Evolutionary conservation across 441 rosid genomes (phyloP), one percentile per base, ranked within the genome.

Genomic region (Gossypium davidsonii): DNA sequence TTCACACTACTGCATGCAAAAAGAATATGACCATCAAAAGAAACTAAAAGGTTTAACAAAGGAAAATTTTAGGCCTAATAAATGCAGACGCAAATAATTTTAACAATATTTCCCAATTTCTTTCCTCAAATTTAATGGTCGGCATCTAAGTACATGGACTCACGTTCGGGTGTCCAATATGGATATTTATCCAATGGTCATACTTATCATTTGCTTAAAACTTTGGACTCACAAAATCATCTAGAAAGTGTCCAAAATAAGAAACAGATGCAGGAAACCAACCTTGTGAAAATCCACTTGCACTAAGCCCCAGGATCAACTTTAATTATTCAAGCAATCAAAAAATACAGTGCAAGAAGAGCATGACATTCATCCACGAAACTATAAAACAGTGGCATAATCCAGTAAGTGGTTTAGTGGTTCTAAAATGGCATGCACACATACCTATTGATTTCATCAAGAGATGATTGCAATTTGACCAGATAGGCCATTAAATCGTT

Each of bases 401-500:
- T 61, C 18, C n/a, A 51, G 8, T 31, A 18, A 78, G 44, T 52
- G 25, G 46, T 28, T 51, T 1, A 61, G 31, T 25, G 51, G 53
- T 56, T 56, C 58, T 9, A 65, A 56, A 72, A 74, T 48, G n/a
- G 48, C 3, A 46, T 34, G 31, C 62, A 60, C 73, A 71, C 85
- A 39, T 87, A 91, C 99, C 85, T 79, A 62, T 93, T 95, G 73
- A 93, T 89, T 86, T 85, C 95, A 31, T 83, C 67, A 74, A 95
- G 85, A 46, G 92, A 86, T 77, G 98, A 90, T 26, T 93, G 93
- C 86, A 91, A 70, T 55, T 84, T 82, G 79, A 95, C 92, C 86
- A 95, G 86, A 80, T 88, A 72, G 60, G 90, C 91, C 99, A 91
- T 93, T 56, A 91, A 80, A 62, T 93, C 87, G 88, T 93, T 95